Conservation (phyloP, 2,329 filamentous ascomycete species). For the Stylonectria norvegica region DNA sequence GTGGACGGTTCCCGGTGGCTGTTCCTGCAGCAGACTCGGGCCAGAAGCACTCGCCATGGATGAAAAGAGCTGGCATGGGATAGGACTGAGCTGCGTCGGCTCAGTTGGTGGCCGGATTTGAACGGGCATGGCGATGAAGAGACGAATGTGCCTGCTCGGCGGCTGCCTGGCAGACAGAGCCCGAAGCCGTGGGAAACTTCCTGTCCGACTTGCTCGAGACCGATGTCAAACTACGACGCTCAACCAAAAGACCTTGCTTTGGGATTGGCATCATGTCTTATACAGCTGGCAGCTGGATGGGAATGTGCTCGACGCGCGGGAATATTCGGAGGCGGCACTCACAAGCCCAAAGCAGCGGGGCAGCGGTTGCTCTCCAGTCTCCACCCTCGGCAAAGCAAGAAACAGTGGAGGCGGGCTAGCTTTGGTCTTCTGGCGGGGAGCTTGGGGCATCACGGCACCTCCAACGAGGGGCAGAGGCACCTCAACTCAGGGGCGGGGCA, state of each 20-base stretch:
- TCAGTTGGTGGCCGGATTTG: background rate
- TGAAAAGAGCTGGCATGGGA: conserved; percentile 1
- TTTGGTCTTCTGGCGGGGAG: conserved; percentile 9
- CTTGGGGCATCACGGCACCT: conserved; percentile 8
- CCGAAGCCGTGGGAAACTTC: too few relatives aligned
- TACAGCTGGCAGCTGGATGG: background rate
- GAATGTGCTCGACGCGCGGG: background rate
- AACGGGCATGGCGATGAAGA: background rate
- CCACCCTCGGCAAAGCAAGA: conserved; percentile 20
- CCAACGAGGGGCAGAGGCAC: conserved; percentile 6
- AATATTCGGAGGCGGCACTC: background rate
- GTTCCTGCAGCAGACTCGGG: conserved; percentile 26
- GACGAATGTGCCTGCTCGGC: background rate
- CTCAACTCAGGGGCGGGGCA: background rate
- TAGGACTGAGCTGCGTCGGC: conserved; percentile 5
- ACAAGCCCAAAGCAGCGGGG: background rate
- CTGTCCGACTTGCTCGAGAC: too few relatives aligned
- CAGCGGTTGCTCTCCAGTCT: conserved; percentile 5
- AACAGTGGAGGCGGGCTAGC: conserved; percentile 12
- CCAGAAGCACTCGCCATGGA: background rate
- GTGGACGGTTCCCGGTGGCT: conserved; percentile 23
- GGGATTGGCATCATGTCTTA: background rate
- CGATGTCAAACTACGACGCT: too few relatives aligned
- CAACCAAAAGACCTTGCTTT: too few relatives aligned
- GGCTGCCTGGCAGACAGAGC: background rate